Conservation (phyloP, 306 rosid species). For the Boehmeria nivea region DNA sequence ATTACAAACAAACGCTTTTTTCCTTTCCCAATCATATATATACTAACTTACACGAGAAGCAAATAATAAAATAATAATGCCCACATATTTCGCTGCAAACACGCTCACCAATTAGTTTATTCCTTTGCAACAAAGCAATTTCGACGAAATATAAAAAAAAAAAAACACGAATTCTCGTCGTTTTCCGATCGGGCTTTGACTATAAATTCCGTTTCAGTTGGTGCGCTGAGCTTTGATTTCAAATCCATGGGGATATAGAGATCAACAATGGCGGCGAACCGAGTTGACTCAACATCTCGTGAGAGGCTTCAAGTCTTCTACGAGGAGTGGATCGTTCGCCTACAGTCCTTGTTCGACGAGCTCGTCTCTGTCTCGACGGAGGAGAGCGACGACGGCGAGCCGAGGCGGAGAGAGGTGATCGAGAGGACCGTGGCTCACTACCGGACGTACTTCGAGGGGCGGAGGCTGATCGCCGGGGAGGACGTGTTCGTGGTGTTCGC, state of each 20-base stretch:
- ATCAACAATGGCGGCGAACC: not conserved
- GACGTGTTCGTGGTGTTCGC: slow-evolving; percentile 32
- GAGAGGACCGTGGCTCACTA: slow-evolving; percentile 28
- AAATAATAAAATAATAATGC: too few species aligned
- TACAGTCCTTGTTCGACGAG: slow-evolving; percentile 13
- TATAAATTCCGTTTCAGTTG: too few species aligned
- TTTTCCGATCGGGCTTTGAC: too few species aligned
- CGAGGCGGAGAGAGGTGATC: slow-evolving; percentile 17
- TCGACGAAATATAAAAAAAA: too few species aligned
- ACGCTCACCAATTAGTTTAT: too few species aligned
- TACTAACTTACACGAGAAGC: too few species aligned
- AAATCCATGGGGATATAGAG: not conserved
- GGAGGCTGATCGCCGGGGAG: slow-evolving; percentile 8
- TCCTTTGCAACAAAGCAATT: too few species aligned
- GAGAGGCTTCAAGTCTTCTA: slow-evolving; percentile 15
- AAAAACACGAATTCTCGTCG: too few species aligned
- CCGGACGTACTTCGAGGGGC: slow-evolving; percentile 29
- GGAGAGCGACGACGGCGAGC: not conserved
- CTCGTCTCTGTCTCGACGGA: not conserved
- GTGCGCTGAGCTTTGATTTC: too few species aligned
- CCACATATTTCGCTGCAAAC: too few species aligned
- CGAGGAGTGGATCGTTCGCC: slow-evolving; percentile 19
- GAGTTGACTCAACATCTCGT: not conserved
- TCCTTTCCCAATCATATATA: too few species aligned
- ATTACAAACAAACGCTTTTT: too few species aligned